These are phyloP conservation scores for Epichloe uncinata DNA, from an alignment of 2,329 filamentous ascomycete species.

Conservation along the genomic window DNA sequence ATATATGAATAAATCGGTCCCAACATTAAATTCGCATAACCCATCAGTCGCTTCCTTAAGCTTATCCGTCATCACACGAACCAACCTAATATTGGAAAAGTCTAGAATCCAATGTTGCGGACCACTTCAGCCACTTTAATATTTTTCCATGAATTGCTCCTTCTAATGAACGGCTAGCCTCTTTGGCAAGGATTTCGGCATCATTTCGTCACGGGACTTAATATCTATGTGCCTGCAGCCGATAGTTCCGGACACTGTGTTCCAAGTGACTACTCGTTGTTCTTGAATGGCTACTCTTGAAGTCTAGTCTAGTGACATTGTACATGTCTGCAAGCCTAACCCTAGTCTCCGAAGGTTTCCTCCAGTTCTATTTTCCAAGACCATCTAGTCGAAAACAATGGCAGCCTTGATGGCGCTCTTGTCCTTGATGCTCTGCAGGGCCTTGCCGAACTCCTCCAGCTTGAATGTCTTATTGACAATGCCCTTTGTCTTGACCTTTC, in stretches of 20 bases:
- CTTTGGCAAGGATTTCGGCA: neutral
- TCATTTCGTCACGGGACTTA: neutral
- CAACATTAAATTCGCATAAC: no score
- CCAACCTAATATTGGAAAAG: no score
- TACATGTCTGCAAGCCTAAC: neutral
- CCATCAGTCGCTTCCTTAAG: no score
- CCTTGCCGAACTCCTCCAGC: conserved; percentile 60
- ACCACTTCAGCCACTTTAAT: neutral
- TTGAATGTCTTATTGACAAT: conserved; percentile 63
- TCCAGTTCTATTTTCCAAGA: neutral
- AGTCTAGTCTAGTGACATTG: neutral
- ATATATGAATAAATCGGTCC: no score
- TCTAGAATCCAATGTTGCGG: neutral
- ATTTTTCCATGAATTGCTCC: no score
- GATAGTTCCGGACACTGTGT: neutral
- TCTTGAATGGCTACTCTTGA: neutral
- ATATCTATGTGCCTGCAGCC: neutral
- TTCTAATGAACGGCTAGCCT: neutral
- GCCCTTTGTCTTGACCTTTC: conserved; percentile 49
- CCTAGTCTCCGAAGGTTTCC: neutral
- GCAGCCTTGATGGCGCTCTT: conserved; percentile 64
- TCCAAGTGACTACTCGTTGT: neutral
- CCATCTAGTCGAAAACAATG: conserved; percentile 51
- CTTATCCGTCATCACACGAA: no score
- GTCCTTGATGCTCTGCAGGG: conserved; percentile 56